These are phyloP conservation scores for Isatis lusitanica DNA, from an alignment of 441 rosid genomes.

Conservation along the genomic window DNA sequence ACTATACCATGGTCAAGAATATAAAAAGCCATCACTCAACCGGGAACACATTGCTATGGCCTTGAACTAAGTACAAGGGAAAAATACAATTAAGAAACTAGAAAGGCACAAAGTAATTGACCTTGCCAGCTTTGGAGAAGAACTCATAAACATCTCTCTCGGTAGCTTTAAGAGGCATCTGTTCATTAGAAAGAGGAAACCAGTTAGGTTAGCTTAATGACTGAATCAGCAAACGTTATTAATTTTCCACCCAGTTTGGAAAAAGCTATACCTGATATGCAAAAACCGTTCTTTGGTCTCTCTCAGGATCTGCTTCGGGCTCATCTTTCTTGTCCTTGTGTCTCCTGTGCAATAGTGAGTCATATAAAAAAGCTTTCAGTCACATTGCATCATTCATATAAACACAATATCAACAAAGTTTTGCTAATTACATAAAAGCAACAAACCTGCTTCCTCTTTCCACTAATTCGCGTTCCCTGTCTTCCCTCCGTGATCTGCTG, in stretches of 20 bases:
- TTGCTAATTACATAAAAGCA: neutral
- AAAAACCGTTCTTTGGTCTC: conserved; percentile 95
- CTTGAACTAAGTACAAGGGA: neutral
- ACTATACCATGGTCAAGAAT: neutral
- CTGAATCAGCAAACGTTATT: neutral
- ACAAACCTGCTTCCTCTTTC: conserved; percentile 66
- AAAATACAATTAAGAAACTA: neutral
- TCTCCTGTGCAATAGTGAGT: conserved; percentile 46
- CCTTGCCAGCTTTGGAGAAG: conserved; percentile 96
- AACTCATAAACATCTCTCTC: conserved; percentile 93
- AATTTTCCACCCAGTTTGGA: neutral
- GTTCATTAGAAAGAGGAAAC: conserved; percentile 17
- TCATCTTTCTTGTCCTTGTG: conserved; percentile 85
- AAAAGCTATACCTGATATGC: conserved; percentile 72
- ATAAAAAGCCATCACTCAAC: neutral
- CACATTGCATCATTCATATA: neutral
- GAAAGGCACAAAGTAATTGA: conserved; percentile 32
- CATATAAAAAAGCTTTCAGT: neutral
- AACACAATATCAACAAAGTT: neutral
- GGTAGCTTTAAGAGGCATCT: conserved; percentile 94
- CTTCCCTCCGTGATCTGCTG: conserved; percentile 58
- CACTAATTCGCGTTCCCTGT: conserved; percentile 46
- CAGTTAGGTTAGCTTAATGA: conserved; percentile 5
- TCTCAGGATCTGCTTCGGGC: conserved; percentile 94
- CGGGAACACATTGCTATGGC: neutral